Evolutionary conservation across 306 rosid genomes (phyloP).

Genomic region (Vigna hirtella): DNA sequence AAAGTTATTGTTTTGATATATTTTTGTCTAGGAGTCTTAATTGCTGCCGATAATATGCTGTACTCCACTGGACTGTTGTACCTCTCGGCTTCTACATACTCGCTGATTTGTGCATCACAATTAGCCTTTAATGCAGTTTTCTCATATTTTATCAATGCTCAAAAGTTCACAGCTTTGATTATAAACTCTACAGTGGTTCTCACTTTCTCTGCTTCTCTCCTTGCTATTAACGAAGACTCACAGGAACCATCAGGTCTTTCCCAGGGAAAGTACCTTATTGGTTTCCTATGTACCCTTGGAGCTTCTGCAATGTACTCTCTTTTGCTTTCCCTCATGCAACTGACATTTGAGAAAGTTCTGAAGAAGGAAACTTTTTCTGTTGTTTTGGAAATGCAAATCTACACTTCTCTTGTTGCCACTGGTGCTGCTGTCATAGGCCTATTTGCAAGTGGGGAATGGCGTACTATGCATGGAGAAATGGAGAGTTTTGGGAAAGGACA

Average conservation of each 20-base stretch:
- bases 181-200: slow-evolving; percentile 73
- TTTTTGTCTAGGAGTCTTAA: slow-evolving; percentile 64
- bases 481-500: slow-evolving; percentile 61
- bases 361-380: slow-evolving; percentile 83
- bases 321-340: slow-evolving; percentile 86
- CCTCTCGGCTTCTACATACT: slow-evolving; percentile 91
- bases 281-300: slow-evolving; percentile 78
- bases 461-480: slow-evolving; percentile 75
- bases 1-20: slow-evolving; percentile 53
- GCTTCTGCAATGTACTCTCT: slow-evolving; percentile 89
- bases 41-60: slow-evolving; percentile 84
- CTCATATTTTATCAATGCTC: slow-evolving; percentile 84
- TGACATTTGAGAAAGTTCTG: slow-evolving; percentile 78
- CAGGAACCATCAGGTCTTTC: slow-evolving; percentile 61
- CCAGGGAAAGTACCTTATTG: slow-evolving; percentile 53
- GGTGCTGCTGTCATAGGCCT: slow-evolving; percentile 70
- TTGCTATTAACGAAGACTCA: slow-evolving; percentile 75
- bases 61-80: slow-evolving; percentile 83
- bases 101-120: slow-evolving; percentile 85
- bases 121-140: slow-evolving; percentile 88
- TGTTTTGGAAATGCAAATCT: slow-evolving; percentile 93
- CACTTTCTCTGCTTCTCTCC: slow-evolving; percentile 73
- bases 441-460: slow-evolving; percentile 86
- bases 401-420: slow-evolving; percentile 76
- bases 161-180: slow-evolving; percentile 79